These are phyloP conservation scores for Tetradesmus lagerheimii DNA, from an alignment of 139 green algal species.

Conservation along the genomic window DNA sequence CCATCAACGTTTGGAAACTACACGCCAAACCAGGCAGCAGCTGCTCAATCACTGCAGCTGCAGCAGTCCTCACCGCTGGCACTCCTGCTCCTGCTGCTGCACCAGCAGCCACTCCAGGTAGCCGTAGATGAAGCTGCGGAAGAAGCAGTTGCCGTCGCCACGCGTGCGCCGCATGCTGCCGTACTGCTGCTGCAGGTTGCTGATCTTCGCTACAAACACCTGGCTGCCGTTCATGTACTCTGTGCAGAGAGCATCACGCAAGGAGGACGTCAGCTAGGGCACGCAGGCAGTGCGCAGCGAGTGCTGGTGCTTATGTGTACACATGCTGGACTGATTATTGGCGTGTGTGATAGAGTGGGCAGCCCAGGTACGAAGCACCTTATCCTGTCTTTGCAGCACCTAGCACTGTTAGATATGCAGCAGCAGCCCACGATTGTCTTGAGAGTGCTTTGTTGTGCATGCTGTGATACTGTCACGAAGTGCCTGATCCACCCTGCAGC, in stretches of 20 bases:
- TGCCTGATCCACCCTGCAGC: neutral
- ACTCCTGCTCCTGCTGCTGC: conserved; percentile 62
- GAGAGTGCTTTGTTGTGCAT: no score
- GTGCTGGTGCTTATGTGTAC: conserved; percentile 22
- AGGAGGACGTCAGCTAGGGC: neutral
- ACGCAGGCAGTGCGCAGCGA: neutral
- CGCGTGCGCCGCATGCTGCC: conserved; percentile 67
- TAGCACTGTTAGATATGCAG: no score
- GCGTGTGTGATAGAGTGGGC: no score
- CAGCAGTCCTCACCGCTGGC: conserved; percentile 55
- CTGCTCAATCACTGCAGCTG: no score
- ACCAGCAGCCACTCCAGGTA: conserved; percentile 83
- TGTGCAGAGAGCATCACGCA: conserved; percentile 10
- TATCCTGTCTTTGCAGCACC: neutral
- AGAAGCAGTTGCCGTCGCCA: conserved; percentile 89
- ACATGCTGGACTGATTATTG: neutral
- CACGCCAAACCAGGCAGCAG: neutral
- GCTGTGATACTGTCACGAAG: neutral
- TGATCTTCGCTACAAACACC: conserved; percentile 85
- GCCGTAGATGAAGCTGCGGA: conserved; percentile 79
- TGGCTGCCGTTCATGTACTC: conserved; percentile 78
- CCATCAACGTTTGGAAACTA: neutral
- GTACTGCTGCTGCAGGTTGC: conserved; percentile 66
- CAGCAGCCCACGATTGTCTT: no score
- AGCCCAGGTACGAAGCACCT: neutral